Percentiles rank a stretch among this genome's conserved stretches.
phyloP scores from a whole-genome alignment of 2,329 filamentous ascomycete genomes.

The Trichoderma sp. region DNA sequence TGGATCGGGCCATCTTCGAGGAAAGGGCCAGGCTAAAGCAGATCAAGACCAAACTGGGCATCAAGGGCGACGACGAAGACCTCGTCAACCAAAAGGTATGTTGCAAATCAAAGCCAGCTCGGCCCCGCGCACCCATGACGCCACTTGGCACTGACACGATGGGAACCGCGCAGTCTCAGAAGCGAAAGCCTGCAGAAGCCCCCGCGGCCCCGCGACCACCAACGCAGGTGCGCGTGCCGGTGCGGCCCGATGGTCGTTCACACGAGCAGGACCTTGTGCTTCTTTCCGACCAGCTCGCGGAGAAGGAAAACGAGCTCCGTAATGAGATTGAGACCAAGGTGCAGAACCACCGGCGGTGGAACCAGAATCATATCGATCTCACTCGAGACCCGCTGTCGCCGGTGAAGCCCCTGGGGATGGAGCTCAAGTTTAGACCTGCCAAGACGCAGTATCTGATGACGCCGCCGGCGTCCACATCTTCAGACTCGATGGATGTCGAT shows the following conservation, averaged over 20 bases:
- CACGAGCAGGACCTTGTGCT: slow-evolving; percentile 78
- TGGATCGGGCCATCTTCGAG: slow-evolving; percentile 79
- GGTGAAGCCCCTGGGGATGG: slow-evolving; percentile 64
- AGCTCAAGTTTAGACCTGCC: slow-evolving; percentile 68
- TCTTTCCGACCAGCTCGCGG: slow-evolving; percentile 74
- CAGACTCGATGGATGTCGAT: slow-evolving; percentile 60
- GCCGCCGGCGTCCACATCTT: slow-evolving; percentile 59
- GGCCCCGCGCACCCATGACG: background rate
- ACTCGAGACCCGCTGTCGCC: slow-evolving; percentile 85
- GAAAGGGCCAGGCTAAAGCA: slow-evolving; percentile 81
- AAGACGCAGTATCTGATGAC: slow-evolving; percentile 72
- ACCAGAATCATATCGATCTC: slow-evolving; percentile 83
- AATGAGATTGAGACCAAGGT: slow-evolving; percentile 85
- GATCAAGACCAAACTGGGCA: slow-evolving; percentile 82
- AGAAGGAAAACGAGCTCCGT: slow-evolving; percentile 80
- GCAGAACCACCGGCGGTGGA: slow-evolving; percentile 88
- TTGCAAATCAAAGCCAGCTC: background rate
- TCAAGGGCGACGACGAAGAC: slow-evolving; percentile 92
- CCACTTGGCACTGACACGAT: slow-evolving; percentile 43
- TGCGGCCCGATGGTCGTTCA: slow-evolving; percentile 68
- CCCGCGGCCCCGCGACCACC: slow-evolving; percentile 63
- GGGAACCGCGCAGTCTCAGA: slow-evolving; percentile 59
- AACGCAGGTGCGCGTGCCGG: slow-evolving; percentile 68
- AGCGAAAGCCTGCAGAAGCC: slow-evolving; percentile 65
- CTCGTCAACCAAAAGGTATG: slow-evolving; percentile 88